phyloP scores from a whole-genome alignment of 208 protist genomes.

The Leishmania braziliensis region DNA sequence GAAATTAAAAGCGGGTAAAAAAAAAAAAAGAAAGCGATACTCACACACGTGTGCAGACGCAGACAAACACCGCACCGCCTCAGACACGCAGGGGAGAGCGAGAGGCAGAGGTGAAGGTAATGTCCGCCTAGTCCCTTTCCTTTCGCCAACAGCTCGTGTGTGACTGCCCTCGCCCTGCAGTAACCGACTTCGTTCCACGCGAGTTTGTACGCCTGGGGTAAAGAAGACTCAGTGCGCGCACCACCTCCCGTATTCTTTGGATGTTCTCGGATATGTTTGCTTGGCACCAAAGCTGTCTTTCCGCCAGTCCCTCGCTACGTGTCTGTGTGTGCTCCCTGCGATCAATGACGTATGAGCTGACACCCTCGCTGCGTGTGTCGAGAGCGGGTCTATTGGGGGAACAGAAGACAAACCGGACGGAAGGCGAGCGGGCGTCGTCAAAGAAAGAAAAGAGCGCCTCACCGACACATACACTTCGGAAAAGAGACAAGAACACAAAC shows the following conservation, averaged over 20 bases:
- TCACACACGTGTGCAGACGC: neutral
- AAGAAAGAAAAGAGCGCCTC: neutral
- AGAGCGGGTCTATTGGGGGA: slow-evolving; percentile 1
- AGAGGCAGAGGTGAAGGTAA: neutral
- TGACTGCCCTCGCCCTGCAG: neutral
- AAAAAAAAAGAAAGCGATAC: neutral
- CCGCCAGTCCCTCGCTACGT: neutral
- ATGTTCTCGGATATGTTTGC: neutral
- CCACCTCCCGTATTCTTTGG: neutral
- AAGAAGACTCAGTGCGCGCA: neutral
- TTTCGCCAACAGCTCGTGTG: neutral
- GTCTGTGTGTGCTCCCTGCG: neutral
- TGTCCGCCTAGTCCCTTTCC: neutral
- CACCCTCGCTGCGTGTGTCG: neutral
- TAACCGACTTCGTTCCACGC: neutral
- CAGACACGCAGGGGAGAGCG: neutral
- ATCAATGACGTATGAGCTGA: neutral
- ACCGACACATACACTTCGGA: neutral
- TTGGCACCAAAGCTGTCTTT: neutral
- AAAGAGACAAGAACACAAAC: neutral
- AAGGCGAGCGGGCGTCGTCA: neutral
- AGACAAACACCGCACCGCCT: neutral
- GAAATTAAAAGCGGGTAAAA: neutral
- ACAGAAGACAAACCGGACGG: neutral
- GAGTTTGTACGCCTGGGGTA: neutral